Conservation (phyloP, 371 early-diverging fungal species). For the Chytridium lagenaria region DNA sequence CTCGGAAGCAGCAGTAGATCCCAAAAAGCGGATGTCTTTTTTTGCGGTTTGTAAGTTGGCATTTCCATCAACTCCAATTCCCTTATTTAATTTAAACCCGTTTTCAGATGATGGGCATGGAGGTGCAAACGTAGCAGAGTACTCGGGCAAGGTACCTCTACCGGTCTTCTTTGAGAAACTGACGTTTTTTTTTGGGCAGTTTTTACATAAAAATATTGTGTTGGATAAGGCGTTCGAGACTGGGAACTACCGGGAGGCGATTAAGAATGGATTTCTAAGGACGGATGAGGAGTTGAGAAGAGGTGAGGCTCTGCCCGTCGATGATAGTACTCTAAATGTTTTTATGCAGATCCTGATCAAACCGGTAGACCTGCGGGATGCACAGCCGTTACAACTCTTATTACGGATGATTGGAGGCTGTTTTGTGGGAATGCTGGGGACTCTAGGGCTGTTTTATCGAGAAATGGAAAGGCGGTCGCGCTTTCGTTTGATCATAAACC, state of each 20-base stretch:
- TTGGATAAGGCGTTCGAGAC: constrained; percentile 66
- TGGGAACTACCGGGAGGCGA: constrained; percentile 69
- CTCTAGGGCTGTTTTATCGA: constrained; percentile 81
- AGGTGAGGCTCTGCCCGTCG: constrained; percentile 52
- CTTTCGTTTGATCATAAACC: constrained; percentile 97
- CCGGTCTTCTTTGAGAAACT: too few relatives aligned
- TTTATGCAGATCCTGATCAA: constrained; percentile 67
- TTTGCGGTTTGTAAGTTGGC: constrained; percentile 55
- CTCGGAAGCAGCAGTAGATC: background rate
- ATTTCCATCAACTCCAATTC: constrained; percentile 84
- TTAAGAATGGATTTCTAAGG: constrained; percentile 80
- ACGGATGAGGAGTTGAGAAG: constrained; percentile 79
- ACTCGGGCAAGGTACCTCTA: constrained; percentile 74
- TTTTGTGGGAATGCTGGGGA: constrained; percentile 92
- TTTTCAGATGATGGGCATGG: constrained; percentile 99
- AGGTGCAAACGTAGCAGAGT: constrained; percentile 84
- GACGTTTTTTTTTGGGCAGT: too few relatives aligned
- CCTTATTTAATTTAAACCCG: too few relatives aligned
- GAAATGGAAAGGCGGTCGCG: constrained; percentile 70
- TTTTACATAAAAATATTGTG: constrained; percentile 73
- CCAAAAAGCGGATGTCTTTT: constrained; percentile 58
- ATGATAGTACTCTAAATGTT: background rate
- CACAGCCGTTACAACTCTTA: constrained; percentile 86
- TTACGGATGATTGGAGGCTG: constrained; percentile 72
- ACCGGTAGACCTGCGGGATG: constrained; percentile 87